phyloP scores from a whole-genome alignment of 192 early-diverging fungal species.

The Coemansia sp. region DNA sequence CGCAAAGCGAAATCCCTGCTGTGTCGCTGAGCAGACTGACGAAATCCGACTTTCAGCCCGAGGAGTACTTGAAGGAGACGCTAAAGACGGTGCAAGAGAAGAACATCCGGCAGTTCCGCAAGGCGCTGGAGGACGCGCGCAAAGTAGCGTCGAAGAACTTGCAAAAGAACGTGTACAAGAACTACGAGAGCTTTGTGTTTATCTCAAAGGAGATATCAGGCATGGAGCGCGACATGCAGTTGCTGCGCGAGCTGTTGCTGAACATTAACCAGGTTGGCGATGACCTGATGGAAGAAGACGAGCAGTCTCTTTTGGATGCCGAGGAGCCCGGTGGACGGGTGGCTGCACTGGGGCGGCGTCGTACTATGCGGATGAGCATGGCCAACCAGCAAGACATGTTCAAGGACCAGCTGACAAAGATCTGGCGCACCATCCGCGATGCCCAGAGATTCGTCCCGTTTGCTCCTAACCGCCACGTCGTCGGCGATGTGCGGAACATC shows the following conservation, averaged over 20 bases:
- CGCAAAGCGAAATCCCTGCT: slow-evolving; percentile 27
- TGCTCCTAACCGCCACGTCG: slow-evolving; percentile 68
- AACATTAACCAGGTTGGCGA: slow-evolving; percentile 65
- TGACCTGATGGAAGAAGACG: slow-evolving; percentile 55
- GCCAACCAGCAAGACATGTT: slow-evolving; percentile 58
- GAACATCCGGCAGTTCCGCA: slow-evolving; percentile 54
- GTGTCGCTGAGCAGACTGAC: slow-evolving; percentile 44
- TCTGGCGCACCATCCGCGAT: slow-evolving; percentile 53
- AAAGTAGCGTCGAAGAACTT: slow-evolving; percentile 62
- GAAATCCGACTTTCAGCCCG: slow-evolving; percentile 40
- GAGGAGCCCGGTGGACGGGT: slow-evolving; percentile 11
- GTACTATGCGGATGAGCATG: slow-evolving; percentile 57
- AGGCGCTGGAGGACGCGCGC: slow-evolving; percentile 59
- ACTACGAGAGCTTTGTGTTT: slow-evolving; percentile 75
- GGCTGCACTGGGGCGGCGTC: slow-evolving; percentile 35
- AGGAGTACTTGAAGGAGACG: slow-evolving; percentile 46
- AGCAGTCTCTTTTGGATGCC: slow-evolving; percentile 27
- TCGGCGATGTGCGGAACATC: slow-evolving; percentile 71
- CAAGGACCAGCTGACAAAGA: slow-evolving; percentile 53
- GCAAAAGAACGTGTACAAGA: slow-evolving; percentile 71
- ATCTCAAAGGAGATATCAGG: slow-evolving; percentile 79
- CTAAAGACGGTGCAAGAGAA: slow-evolving; percentile 30
- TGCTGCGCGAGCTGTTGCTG: slow-evolving; percentile 61
- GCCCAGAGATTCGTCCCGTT: slow-evolving; percentile 69
- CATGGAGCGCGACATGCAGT: slow-evolving; percentile 71